Evolutionary conservation across 495 filamentous ascomycete species (phyloP).

Genomic region (Neurospora sp.): DNA sequence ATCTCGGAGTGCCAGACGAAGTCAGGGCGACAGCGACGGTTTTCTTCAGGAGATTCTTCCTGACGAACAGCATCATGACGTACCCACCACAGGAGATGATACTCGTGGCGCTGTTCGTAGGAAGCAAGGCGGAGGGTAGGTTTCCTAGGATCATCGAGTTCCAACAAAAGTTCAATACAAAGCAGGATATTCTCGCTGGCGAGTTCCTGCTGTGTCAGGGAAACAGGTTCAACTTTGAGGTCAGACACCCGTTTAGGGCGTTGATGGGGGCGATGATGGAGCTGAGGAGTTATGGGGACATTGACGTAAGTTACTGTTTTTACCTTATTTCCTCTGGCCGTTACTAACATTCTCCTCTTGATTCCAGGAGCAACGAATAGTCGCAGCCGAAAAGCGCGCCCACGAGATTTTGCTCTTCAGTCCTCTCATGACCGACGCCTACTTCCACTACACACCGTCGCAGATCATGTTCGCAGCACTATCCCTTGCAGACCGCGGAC

Average conservation of each 20-base stretch:
- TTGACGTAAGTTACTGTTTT: conserved; percentile 17
- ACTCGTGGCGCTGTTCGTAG: conserved; percentile 78
- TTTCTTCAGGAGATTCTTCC: conserved; percentile 88
- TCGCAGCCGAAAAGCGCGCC: conserved; percentile 57
- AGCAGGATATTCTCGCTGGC: conserved; percentile 73
- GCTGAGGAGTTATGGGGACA: conserved; percentile 42
- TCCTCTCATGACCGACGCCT: conserved; percentile 79
- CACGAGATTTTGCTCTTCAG: conserved; percentile 65
- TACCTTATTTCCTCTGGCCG: background rate
- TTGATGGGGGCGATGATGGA: conserved; percentile 82
- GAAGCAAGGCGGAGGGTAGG: conserved; percentile 80
- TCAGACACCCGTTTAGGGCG: conserved; percentile 82
- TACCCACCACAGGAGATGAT: conserved; percentile 84
- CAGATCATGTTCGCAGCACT: conserved; percentile 86
- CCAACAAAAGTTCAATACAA: conserved; percentile 47
- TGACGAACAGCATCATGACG: conserved; percentile 88
- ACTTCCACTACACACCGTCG: conserved; percentile 90
- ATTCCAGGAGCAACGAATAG: conserved; percentile 40
- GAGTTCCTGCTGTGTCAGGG: conserved; percentile 89
- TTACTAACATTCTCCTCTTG: conserved; percentile 10
- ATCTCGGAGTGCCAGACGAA: conserved; percentile 66
- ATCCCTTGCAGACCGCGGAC: conserved; percentile 58
- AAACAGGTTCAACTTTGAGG: conserved; percentile 86
- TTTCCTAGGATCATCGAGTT: conserved; percentile 63
- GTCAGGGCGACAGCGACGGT: conserved; percentile 85